Conservation (phyloP, 257 asterid genomes). For the Ilex asprella region DNA sequence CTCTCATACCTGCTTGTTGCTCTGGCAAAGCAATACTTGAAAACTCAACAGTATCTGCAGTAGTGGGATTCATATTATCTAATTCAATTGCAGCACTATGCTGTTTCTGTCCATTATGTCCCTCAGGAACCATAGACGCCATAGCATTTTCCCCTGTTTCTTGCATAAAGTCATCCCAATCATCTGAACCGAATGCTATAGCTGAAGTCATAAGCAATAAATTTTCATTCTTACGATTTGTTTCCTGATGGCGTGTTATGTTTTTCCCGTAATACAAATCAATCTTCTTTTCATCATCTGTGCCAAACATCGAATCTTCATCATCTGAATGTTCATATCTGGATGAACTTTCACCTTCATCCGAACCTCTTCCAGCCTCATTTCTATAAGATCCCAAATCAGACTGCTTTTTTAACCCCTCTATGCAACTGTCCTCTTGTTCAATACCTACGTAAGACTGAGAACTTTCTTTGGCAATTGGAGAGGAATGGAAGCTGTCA, state of each 20-base stretch:
- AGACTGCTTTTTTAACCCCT: slow-evolving; percentile 11
- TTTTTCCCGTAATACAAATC: slow-evolving; percentile 24
- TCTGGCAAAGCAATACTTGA: slow-evolving; percentile 12
- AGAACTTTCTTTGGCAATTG: slow-evolving; percentile 13
- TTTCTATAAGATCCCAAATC: slow-evolving; percentile 22
- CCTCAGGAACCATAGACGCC: slow-evolving; percentile 27
- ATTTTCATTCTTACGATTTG: slow-evolving; percentile 29
- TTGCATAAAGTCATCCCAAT: slow-evolving; percentile 69
- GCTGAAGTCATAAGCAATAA: slow-evolving; percentile 54
- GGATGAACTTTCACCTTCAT: slow-evolving; percentile 44
- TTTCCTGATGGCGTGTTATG: slow-evolving; percentile 18
- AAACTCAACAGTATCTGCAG: slow-evolving; percentile 12
- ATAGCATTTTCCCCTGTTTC: slow-evolving; percentile 36
- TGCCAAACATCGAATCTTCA: slow-evolving; percentile 73
- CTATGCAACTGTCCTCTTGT: slow-evolving; percentile 14
- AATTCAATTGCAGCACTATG: slow-evolving; percentile 18
- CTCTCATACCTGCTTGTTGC: slow-evolving; percentile 16
- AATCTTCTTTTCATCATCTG: slow-evolving; percentile 46
- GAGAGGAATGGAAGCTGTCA: slow-evolving; percentile 9
- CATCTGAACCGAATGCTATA: slow-evolving; percentile 75
- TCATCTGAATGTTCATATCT: slow-evolving; percentile 67
- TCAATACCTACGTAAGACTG: slow-evolving; percentile 9
- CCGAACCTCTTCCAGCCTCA: slow-evolving; percentile 30
- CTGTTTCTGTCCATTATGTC: slow-evolving; percentile 23
- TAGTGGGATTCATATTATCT: slow-evolving; percentile 17